A percentile compares a stretch with the other conserved stretches of the same genome.
phyloP scores from a whole-genome alignment of 345 rosid species.

The Cardamine chenopodiifolia region DNA sequence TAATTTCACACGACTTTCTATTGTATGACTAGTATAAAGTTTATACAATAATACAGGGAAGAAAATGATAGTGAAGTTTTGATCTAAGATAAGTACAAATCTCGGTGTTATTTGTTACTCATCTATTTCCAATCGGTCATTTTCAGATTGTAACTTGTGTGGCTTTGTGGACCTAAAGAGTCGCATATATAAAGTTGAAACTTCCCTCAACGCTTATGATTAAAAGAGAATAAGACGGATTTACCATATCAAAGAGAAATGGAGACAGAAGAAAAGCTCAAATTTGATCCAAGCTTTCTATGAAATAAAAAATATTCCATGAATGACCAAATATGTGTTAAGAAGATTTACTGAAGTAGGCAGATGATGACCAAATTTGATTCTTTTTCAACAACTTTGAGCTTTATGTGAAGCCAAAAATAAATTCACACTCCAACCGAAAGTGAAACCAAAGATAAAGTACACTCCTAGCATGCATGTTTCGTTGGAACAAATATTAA shows the following conservation, averaged over 20 bases:
- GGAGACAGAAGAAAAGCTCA: conserved; percentile 7
- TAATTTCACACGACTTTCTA: conserved; percentile 11
- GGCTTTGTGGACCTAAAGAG: conserved; percentile 23
- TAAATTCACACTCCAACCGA: not conserved
- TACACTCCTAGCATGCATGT: conserved; percentile 17
- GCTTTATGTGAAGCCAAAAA: not conserved
- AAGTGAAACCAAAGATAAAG: conserved; percentile 27
- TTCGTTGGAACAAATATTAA: not conserved
- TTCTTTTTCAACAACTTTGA: conserved; percentile 37
- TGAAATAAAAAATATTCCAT: not conserved
- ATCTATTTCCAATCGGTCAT: conserved; percentile 20
- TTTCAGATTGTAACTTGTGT: conserved; percentile 31
- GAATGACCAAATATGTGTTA: not conserved
- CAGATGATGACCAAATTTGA: conserved; percentile 24
- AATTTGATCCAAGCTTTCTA: conserved; percentile 2
- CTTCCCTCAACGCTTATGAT: not conserved
- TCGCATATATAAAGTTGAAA: conserved; percentile 10
- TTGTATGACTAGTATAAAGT: not conserved
- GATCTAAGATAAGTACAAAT: conserved; percentile 36
- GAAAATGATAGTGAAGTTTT: conserved; percentile 19
- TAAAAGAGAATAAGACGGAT: not conserved
- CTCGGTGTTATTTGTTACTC: conserved; percentile 1
- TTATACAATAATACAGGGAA: conserved; percentile 1
- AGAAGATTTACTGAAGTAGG: conserved; percentile 8
- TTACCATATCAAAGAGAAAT: conserved; percentile 23